These are phyloP conservation scores for Aspergillus asperescens DNA, from an alignment of 495 filamentous ascomycete genomes.

Conservation along the genomic window DNA sequence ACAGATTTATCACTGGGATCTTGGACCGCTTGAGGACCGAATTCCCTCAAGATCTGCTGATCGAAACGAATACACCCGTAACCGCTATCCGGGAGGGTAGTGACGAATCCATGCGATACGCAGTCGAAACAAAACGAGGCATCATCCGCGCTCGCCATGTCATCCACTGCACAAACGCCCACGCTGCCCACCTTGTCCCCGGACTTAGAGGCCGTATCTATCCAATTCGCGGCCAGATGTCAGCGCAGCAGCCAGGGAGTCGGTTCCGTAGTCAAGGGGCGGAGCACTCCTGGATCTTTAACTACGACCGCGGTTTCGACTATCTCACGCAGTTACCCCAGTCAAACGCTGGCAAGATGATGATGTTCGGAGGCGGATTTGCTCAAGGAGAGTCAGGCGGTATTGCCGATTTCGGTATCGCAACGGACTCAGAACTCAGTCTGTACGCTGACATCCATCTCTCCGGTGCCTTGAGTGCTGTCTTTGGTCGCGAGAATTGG, in stretches of 20 bases:
- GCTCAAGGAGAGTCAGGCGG: constrained; percentile 43
- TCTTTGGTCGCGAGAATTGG: constrained; percentile 34
- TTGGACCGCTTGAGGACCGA: constrained; percentile 51
- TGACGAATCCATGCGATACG: constrained; percentile 10
- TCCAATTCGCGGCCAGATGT: constrained; percentile 67
- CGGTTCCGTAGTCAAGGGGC: constrained; percentile 27
- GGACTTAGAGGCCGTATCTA: constrained; percentile 64
- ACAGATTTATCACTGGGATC: constrained; percentile 66
- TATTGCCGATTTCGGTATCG: constrained; percentile 41
- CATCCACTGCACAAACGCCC: constrained; percentile 74
- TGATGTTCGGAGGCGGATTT: constrained; percentile 64
- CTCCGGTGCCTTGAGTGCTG: constrained; percentile 21
- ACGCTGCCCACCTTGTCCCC: constrained; percentile 68
- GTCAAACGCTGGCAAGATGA: constrained; percentile 34
- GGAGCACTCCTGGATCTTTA: constrained; percentile 35
- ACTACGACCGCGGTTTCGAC: constrained; percentile 64
- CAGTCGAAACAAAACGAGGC: constrained; percentile 60
- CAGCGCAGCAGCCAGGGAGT: constrained; percentile 54
- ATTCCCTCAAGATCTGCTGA: constrained; percentile 46
- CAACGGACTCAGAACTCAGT: constrained; percentile 29
- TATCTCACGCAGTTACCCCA: constrained; percentile 67
- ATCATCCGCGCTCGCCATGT: constrained; percentile 52
- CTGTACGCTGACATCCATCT: constrained; percentile 31
- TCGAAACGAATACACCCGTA: constrained; percentile 71
- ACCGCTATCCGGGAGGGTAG: constrained; percentile 23